Evolutionary conservation across 108 stramenopile genomes (phyloP).

Genomic region (Nitzschia sp.): DNA sequence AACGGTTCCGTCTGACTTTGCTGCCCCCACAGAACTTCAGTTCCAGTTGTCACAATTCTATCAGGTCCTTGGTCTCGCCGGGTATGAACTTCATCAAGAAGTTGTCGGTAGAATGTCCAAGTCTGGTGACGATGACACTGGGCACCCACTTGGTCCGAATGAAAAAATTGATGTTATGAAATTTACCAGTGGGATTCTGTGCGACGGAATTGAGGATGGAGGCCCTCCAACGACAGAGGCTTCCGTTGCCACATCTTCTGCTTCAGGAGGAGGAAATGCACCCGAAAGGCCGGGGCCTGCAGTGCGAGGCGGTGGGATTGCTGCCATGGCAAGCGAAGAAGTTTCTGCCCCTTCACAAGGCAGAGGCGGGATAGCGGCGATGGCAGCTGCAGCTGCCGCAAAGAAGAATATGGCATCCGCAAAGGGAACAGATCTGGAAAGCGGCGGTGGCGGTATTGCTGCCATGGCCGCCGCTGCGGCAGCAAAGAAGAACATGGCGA

Average conservation of each 20-base stretch:
- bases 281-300: slow-evolving; percentile 20
- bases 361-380: background rate
- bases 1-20: background rate
- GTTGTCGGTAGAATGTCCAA: too few relatives aligned
- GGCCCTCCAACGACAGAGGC: background rate
- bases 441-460: slow-evolving; percentile 10
- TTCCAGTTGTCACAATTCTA: slow-evolving; percentile 46
- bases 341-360: background rate
- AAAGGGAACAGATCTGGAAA: slow-evolving; percentile 7
- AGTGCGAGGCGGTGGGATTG: slow-evolving; percentile 15
- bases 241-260: background rate
- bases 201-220: background rate
- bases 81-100: slow-evolving; percentile 42
- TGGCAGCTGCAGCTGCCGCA: background rate
- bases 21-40: slow-evolving; percentile 42
- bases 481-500: slow-evolving; percentile 2
- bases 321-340: background rate
- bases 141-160: too few relatives aligned
- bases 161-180: background rate
- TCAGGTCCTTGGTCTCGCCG: slow-evolving; percentile 37
- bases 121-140: slow-evolving; percentile 4
- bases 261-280: slow-evolving; percentile 10
- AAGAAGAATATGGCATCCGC: background rate
- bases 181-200: background rate
- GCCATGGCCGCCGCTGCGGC: slow-evolving; percentile 25